A percentile compares a stretch with the other conserved stretches of the same genome.
Evolutionary conservation across 2,329 filamentous ascomycete species (phyloP).

Genomic region (Fusarium sacchari): DNA sequence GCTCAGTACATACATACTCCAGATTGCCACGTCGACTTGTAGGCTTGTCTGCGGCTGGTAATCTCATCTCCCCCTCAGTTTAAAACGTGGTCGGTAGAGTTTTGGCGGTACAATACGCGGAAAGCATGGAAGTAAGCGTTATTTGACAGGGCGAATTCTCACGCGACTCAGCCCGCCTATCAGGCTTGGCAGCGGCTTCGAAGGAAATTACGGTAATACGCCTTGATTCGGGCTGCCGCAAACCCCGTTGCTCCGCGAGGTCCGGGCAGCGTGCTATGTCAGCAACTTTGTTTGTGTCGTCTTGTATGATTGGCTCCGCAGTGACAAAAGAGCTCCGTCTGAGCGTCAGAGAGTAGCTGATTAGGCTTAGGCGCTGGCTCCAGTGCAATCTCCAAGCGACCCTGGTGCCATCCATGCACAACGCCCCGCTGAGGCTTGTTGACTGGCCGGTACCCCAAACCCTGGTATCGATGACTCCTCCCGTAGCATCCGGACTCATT

Average conservation of each 20-base stretch:
- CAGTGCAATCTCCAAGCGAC: conserved; percentile 42
- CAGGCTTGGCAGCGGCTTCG: conserved; percentile 35
- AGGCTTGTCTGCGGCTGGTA: background rate
- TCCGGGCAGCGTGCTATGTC: conserved; percentile 31
- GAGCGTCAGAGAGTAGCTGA: conserved; percentile 37
- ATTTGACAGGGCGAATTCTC: conserved; percentile 31
- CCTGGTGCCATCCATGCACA: conserved; percentile 27
- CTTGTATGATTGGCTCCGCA: conserved; percentile 29
- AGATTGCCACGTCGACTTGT: conserved; percentile 6
- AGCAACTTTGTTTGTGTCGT: conserved; percentile 32
- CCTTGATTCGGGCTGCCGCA: conserved; percentile 35
- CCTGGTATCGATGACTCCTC: conserved; percentile 42
- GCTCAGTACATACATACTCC: background rate
- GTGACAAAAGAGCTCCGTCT: conserved; percentile 28
- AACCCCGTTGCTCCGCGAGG: conserved; percentile 43
- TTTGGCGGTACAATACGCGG: conserved; percentile 19
- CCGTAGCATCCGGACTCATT: conserved; percentile 44
- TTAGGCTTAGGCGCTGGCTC: conserved; percentile 35
- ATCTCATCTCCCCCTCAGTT: conserved; percentile 12
- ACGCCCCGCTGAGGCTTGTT: conserved; percentile 38
- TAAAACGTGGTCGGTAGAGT: conserved; percentile 12
- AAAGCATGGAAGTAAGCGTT: conserved; percentile 16
- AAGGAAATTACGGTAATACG: conserved; percentile 45
- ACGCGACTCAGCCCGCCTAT: conserved; percentile 36
- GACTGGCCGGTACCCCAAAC: conserved; percentile 34